Percentiles rank a stretch among this genome's conserved stretches.
These are phyloP conservation scores for Malania oleifera DNA, from an alignment of 164 flowering plant species.

Conservation along the genomic window DNA sequence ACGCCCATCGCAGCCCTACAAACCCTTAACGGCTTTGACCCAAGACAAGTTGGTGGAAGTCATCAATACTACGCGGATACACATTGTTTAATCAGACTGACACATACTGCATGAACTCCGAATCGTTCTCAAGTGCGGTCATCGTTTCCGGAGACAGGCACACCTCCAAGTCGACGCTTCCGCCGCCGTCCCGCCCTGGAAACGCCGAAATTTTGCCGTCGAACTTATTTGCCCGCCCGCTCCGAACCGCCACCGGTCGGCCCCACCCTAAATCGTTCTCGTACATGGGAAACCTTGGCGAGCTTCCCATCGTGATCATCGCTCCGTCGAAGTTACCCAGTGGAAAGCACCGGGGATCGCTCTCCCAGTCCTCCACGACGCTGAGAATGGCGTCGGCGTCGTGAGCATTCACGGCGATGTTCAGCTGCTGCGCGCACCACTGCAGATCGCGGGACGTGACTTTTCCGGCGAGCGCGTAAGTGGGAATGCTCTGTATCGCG, in stretches of 20 bases:
- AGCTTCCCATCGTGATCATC: slow-evolving; percentile 76
- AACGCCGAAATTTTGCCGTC: slow-evolving; percentile 92
- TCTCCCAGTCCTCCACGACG: slow-evolving; percentile 61
- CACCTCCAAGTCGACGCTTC: slow-evolving; percentile 87
- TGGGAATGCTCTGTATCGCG: slow-evolving; percentile 73
- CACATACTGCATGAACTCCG: too few relatives aligned
- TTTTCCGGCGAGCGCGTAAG: slow-evolving; percentile 51
- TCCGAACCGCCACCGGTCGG: slow-evolving; percentile 66
- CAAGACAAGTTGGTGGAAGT: too few relatives aligned
- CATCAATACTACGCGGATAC: too few relatives aligned
- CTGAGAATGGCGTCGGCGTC: slow-evolving; percentile 39
- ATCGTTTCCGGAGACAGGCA: slow-evolving; percentile 71
- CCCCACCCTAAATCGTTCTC: slow-evolving; percentile 96
- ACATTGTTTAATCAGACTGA: too few relatives aligned
- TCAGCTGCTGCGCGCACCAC: slow-evolving; percentile 66
- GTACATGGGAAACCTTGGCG: slow-evolving; percentile 86
- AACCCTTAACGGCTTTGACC: too few relatives aligned
- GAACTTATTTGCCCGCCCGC: slow-evolving; percentile 77
- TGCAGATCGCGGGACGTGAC: slow-evolving; percentile 37
- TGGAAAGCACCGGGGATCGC: slow-evolving; percentile 60
- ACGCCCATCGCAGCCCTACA: too few relatives aligned
- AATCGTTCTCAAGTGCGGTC: slow-evolving; percentile 53
- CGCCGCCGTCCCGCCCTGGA: slow-evolving; percentile 84
- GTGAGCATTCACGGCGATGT: slow-evolving; percentile 48
- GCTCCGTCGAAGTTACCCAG: slow-evolving; percentile 76